These are phyloP conservation scores for Neurospora pannonica DNA, from an alignment of 495 filamentous ascomycete species.

Conservation along the genomic window DNA sequence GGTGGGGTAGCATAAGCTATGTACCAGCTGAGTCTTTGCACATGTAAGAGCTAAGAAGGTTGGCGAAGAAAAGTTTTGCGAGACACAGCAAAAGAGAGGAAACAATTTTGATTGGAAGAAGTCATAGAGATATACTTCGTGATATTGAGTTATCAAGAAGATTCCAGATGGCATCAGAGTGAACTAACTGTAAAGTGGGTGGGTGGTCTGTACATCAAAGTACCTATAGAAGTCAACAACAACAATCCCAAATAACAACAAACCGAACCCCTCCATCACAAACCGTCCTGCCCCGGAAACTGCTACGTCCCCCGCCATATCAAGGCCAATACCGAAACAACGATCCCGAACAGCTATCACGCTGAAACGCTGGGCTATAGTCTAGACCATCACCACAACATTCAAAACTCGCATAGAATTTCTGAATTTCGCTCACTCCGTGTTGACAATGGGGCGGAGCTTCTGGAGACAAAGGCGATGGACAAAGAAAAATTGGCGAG, in stretches of 20 bases:
- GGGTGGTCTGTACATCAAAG: neutral
- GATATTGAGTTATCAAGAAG: neutral
- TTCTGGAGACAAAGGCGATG: neutral
- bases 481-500: neutral
- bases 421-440: neutral
- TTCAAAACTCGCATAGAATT: neutral
- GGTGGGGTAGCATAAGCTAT: neutral
- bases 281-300: neutral
- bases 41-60: neutral
- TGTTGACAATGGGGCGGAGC: neutral
- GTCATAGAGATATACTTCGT: neutral
- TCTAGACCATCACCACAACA: neutral
- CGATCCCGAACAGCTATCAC: neutral
- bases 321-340: neutral
- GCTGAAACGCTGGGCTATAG: neutral
- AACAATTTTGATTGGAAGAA: neutral
- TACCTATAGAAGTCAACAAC: neutral
- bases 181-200: neutral
- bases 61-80: neutral
- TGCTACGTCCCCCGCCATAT: neutral
- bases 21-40: neutral
- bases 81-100: neutral
- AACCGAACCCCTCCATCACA: neutral
- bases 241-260: neutral
- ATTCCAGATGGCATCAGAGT: neutral